These are phyloP conservation scores for Chlamydomonas schloesseri DNA, from an alignment of 139 green algal genomes.

Conservation along the genomic window DNA sequence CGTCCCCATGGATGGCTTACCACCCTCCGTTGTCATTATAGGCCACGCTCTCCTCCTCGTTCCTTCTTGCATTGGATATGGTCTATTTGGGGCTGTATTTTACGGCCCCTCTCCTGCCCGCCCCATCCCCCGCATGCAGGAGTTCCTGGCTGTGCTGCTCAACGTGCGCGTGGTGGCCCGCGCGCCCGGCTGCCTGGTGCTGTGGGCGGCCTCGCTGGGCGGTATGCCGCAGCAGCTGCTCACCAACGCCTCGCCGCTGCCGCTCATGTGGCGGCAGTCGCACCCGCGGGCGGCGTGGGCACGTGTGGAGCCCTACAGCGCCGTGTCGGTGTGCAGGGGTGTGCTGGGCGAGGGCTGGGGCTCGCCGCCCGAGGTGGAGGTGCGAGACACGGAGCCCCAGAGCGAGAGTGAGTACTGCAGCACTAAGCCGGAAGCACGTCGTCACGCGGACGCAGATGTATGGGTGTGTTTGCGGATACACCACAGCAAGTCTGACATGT, in stretches of 20 bases:
- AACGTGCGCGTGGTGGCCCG: slow-evolving; percentile 56
- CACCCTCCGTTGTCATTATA: no score
- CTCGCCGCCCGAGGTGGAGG: slow-evolving; percentile 59
- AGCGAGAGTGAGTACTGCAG: slow-evolving; percentile 36
- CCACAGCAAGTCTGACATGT: no score
- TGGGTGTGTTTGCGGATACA: no score
- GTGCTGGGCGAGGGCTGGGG: slow-evolving; percentile 16
- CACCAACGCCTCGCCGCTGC: slow-evolving; percentile 69
- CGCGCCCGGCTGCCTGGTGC: slow-evolving; percentile 60
- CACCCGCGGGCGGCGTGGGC: slow-evolving; percentile 58
- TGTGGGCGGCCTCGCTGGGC: slow-evolving; percentile 68
- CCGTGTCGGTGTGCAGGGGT: slow-evolving; percentile 49
- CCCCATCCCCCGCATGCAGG: no score
- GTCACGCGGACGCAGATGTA: no score
- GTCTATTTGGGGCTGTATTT: no score
- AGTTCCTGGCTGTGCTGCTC: slow-evolving; percentile 59
- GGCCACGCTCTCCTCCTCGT: no score
- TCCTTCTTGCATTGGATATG: no score
- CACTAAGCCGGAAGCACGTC: no score
- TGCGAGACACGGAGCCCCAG: slow-evolving; percentile 59
- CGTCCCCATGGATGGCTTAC: no score
- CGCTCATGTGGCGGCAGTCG: slow-evolving; percentile 71
- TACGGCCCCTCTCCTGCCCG: no score
- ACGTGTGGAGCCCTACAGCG: slow-evolving; percentile 61
- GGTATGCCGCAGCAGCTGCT: slow-evolving; percentile 69